Evolutionary conservation across 768 basidiomycete species (phyloP).

Genomic region (Russula earlei): DNA sequence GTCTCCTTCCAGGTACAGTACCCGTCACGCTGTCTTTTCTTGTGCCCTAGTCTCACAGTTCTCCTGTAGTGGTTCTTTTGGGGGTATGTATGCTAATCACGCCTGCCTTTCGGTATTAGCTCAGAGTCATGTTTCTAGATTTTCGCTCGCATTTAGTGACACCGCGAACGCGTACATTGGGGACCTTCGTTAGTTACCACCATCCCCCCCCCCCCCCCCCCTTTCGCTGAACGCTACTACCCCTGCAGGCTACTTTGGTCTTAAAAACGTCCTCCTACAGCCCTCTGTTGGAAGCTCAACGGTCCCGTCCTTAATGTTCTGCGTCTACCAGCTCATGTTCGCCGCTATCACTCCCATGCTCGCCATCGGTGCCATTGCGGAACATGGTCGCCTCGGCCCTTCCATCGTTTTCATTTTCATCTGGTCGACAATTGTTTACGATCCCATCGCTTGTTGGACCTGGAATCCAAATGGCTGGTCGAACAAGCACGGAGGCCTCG

Average conservation of each 20-base stretch:
- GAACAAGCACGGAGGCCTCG: conserved; percentile 68
- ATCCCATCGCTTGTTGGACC: conserved; percentile 93
- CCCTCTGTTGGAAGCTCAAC: conserved; percentile 65
- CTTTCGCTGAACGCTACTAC: not conserved
- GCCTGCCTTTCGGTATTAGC: not conserved
- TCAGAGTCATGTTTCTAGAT: conserved; percentile 27
- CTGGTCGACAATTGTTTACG: conserved; percentile 85
- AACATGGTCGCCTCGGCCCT: conserved; percentile 79
- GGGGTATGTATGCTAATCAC: conserved; percentile 37
- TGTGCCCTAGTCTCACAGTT: conserved; percentile 3
- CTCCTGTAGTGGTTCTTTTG: conserved; percentile 86
- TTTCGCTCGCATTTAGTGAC: conserved; percentile 83
- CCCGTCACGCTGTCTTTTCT: not conserved
- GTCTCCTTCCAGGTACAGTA: conserved; percentile 81
- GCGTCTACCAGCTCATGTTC: conserved; percentile 86
- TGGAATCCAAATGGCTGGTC: conserved; percentile 84
- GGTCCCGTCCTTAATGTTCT: conserved; percentile 69
- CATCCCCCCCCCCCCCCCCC: too few relatives aligned
- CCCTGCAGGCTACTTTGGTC: conserved; percentile 63
- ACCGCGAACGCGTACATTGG: conserved; percentile 72
- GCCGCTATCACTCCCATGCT: conserved; percentile 86
- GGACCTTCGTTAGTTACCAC: conserved; percentile 51
- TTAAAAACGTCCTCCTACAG: conserved; percentile 66
- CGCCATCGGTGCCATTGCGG: conserved; percentile 87
- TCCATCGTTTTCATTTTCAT: conserved; percentile 82